A percentile compares a stretch with the other conserved stretches of the same genome.
These are phyloP conservation scores for Aspergillus affinis DNA, from an alignment of 495 filamentous ascomycete species.

Conservation along the genomic window DNA sequence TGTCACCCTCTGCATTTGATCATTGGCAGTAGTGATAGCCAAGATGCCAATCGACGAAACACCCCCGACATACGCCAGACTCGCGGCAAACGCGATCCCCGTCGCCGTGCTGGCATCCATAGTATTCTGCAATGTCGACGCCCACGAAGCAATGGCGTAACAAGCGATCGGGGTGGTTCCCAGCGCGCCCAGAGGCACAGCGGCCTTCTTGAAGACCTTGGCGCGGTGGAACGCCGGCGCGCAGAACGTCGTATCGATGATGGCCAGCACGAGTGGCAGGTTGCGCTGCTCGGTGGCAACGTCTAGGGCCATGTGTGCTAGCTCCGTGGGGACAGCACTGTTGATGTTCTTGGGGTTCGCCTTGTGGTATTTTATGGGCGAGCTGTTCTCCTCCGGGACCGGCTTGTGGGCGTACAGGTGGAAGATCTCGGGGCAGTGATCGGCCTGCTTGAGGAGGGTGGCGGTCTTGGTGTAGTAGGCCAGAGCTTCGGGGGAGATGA, in stretches of 20 bases:
- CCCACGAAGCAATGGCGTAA: slow-evolving; percentile 62
- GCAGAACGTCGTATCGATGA: slow-evolving; percentile 76
- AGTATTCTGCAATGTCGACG: slow-evolving; percentile 59
- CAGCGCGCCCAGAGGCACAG: slow-evolving; percentile 50
- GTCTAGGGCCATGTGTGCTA: slow-evolving; percentile 69
- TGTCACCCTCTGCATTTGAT: slow-evolving; percentile 89
- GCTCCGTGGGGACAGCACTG: slow-evolving; percentile 64
- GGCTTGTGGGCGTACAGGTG: slow-evolving; percentile 83
- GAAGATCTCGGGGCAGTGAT: slow-evolving; percentile 76
- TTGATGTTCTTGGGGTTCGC: slow-evolving; percentile 66
- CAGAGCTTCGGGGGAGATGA: slow-evolving; percentile 74
- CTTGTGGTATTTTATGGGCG: slow-evolving; percentile 56
- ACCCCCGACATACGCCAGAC: slow-evolving; percentile 75
- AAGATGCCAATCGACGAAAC: slow-evolving; percentile 79
- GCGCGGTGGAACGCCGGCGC: slow-evolving; percentile 68
- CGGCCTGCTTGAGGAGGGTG: slow-evolving; percentile 63
- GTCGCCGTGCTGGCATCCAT: slow-evolving; percentile 71
- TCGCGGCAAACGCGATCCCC: slow-evolving; percentile 75
- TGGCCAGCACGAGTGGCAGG: slow-evolving; percentile 70
- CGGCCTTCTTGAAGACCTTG: slow-evolving; percentile 57
- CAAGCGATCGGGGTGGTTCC: slow-evolving; percentile 65
- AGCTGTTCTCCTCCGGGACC: slow-evolving; percentile 59
- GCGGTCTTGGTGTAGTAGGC: slow-evolving; percentile 70
- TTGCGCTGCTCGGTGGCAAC: slow-evolving; percentile 75
- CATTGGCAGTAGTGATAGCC: slow-evolving; percentile 80